Conservation (phyloP, 23 red algal genomes). For the Gracilaria domingensis region DNA sequence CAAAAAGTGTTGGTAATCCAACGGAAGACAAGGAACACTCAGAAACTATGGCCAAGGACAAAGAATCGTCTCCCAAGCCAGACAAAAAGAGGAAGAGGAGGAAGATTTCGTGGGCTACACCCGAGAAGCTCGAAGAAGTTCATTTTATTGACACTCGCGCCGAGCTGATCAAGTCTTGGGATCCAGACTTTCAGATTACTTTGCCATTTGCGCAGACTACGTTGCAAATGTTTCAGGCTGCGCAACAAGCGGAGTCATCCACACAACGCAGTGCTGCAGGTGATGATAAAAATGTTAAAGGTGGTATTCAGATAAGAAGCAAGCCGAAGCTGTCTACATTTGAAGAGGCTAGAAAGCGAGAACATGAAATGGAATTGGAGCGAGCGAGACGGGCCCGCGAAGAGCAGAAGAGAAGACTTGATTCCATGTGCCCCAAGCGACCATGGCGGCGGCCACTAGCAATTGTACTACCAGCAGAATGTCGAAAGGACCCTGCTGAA, state of each 20-base stretch:
- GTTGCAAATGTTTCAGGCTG: conserved; percentile 38
- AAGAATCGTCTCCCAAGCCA: background rate
- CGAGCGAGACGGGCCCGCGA: conserved; percentile 48
- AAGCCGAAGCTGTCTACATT: conserved; percentile 19
- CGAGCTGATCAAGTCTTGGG: conserved; percentile 59
- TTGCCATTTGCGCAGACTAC: conserved; percentile 52
- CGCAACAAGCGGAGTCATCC: background rate
- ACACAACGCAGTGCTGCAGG: background rate
- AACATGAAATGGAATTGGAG: conserved; percentile 78
- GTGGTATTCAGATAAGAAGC: conserved; percentile 22
- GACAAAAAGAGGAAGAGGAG: conserved; percentile 56
- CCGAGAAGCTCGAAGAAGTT: conserved; percentile 63
- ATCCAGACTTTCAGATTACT: conserved; percentile 75
- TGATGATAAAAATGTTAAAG: conserved; percentile 7
- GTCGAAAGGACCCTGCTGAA: conserved; percentile 51
- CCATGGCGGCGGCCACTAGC: conserved; percentile 39
- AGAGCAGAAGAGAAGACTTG: conserved; percentile 36
- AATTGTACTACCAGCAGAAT: conserved; percentile 66
- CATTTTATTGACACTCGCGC: conserved; percentile 58
- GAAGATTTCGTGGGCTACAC: conserved; percentile 54
- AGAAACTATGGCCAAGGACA: background rate
- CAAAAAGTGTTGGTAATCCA: background rate
- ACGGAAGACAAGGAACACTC: background rate
- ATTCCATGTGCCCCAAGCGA: conserved; percentile 31
- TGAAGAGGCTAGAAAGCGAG: conserved; percentile 67